These are phyloP conservation scores for Strobilomyces dryophilus DNA, from an alignment of 768 basidiomycete species.

Conservation along the genomic window DNA sequence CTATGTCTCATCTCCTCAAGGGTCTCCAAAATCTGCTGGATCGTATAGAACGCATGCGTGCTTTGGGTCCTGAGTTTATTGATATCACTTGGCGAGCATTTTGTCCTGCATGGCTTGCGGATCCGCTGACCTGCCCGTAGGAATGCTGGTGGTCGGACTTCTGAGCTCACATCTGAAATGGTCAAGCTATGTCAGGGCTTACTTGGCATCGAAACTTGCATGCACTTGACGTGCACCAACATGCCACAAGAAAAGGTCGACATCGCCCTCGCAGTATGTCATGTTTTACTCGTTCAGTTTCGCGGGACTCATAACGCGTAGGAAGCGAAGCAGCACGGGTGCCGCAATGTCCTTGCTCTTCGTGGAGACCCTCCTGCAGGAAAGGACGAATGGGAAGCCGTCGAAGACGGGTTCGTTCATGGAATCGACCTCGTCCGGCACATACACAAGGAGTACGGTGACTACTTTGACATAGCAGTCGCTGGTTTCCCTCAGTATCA, in stretches of 20 bases:
- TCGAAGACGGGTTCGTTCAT: constrained; percentile 85
- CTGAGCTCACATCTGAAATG: constrained; percentile 89
- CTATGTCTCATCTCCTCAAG: constrained; percentile 4
- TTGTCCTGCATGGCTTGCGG: constrained; percentile 1
- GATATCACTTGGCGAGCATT: constrained; percentile 86
- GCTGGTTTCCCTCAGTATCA: constrained; percentile 89
- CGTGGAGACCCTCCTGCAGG: constrained; percentile 91
- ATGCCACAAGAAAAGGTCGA: constrained; percentile 98
- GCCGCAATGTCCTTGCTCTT: constrained; percentile 89
- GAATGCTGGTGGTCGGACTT: constrained; percentile 96
- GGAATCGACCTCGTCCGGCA: constrained; percentile 90
- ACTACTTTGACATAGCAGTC: constrained; percentile 95
- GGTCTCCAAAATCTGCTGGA: constrained; percentile 89
- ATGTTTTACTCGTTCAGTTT: constrained; percentile 1
- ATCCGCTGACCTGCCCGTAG: constrained; percentile 36
- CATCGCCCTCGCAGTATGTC: constrained; percentile 75
- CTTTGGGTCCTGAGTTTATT: constrained; percentile 93
- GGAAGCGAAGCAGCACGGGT: constrained; percentile 88
- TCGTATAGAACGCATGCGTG: constrained; percentile 97
- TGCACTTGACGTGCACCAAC: constrained; percentile 98
- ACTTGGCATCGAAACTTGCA: constrained; percentile 95
- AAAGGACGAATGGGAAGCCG: constrained; percentile 87
- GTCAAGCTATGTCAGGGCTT: constrained; percentile 91
- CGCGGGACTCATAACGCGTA: constrained; percentile 29
- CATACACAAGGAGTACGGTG: constrained; percentile 76